Base-by-base conservation (phyloP, 2,329 filamentous ascomycete genomes). In the Xylaria digitata region DNA sequence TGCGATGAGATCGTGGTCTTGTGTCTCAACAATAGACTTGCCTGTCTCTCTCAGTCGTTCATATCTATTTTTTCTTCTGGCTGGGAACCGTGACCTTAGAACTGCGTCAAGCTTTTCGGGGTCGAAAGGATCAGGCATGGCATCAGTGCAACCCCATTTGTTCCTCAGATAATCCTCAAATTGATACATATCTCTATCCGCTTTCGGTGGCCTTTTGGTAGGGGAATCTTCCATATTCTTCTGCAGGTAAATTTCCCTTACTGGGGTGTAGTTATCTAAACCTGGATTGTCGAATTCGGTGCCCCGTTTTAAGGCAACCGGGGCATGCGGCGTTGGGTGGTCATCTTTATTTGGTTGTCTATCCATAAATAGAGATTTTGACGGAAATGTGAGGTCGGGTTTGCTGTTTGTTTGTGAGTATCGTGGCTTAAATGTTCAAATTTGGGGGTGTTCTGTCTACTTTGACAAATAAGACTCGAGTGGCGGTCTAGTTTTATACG, bases 61-160 rank as follows among this genome's bases (percentile, higher is more conserved):
- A 2, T 15, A 26, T 7, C 3, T 48, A 30, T 15, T 43, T 19
- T n/a, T 26, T 26, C 26, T 26, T 26, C 5, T 50, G 7, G 43
- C 53, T 37, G 48, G 32, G n/a, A 56, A 42, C 21, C 49, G 52
- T 6, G 53, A 21, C 19, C 55, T 65, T 1, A 53, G n/a, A n/a
- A 21, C 43, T 2, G 43, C 58, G 7, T 72, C 70, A 0, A 72
- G 60, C 54, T 67, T 61, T 1, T 45, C 11, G 1, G 70, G 68
- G 15, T 72, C 70, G 26, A 72, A 72, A 1, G 63, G 6, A 1
- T 63, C 64, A 1, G 68, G 70, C 3, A 66, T 67, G 3, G 57
- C 52, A 7, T 72, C 70, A 0, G 11, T 46, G 11, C 61, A 56
- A 1, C n/a, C 49, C 70, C 68, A 70, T 52, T 67, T 70, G 3